Percentiles rank a stretch among this genome's conserved stretches.
phyloP scores from a whole-genome alignment of 75 land plant genomes.

The Picea sitchensis region DNA sequence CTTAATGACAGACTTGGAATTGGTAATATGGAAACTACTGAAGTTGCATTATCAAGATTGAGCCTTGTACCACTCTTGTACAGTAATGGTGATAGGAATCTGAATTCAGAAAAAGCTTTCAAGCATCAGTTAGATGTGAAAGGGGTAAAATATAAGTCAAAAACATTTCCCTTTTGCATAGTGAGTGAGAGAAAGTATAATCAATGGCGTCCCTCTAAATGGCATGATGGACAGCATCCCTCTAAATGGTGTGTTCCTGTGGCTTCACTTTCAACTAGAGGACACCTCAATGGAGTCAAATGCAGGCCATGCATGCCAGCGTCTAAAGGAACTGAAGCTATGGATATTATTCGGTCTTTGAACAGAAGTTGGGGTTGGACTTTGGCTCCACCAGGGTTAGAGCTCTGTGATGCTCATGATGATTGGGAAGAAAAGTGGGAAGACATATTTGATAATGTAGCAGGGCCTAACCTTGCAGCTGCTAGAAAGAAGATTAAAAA shows the following conservation, averaged over 20 bases:
- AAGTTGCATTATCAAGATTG: slow-evolving; percentile 56
- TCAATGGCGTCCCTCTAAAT: slow-evolving; percentile 35
- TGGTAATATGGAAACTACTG: slow-evolving; percentile 43
- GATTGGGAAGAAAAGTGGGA: slow-evolving; percentile 76
- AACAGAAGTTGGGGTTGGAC: slow-evolving; percentile 72
- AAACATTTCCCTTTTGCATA: slow-evolving; percentile 55
- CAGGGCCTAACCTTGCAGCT: slow-evolving; percentile 32
- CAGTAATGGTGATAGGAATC: slow-evolving; percentile 20
- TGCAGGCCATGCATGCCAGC: slow-evolving; percentile 81
- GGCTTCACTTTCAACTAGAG: slow-evolving; percentile 59
- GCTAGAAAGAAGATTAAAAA: slow-evolving; percentile 23
- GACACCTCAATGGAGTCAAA: slow-evolving; percentile 80
- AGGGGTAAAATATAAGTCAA: slow-evolving; percentile 7
- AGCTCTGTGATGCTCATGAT: slow-evolving; percentile 63
- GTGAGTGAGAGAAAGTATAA: slow-evolving; percentile 36
- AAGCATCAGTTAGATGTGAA: slow-evolving; percentile 42
- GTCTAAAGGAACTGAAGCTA: slow-evolving; percentile 46
- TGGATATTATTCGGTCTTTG: slow-evolving; percentile 21
- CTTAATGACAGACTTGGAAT: slow-evolving; percentile 79
- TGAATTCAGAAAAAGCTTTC: slow-evolving; percentile 69
- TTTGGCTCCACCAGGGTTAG: slow-evolving; percentile 29
- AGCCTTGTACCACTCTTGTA: slow-evolving; percentile 35
- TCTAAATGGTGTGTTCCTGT: slow-evolving; percentile 60
- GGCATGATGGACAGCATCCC: slow-evolving; percentile 37
- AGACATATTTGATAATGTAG: slow-evolving; percentile 46